Conservation (phyloP, 108 stramenopile species). For the Fragilaria radians region DNA sequence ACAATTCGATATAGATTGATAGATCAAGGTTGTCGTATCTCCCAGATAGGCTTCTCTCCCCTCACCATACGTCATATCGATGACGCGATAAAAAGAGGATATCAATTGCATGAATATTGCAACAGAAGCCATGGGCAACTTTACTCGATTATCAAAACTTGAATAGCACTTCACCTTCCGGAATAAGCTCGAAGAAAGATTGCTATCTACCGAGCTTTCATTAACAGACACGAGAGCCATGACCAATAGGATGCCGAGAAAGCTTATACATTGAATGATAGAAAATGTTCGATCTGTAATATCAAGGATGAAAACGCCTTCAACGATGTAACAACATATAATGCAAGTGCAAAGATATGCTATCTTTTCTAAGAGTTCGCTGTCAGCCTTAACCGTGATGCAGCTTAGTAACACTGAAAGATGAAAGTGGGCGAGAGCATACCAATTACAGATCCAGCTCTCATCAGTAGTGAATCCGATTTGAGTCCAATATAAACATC, state of each 20-base stretch:
- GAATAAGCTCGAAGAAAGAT: neutral
- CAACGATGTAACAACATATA: neutral
- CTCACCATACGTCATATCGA: slow-evolving; percentile 2
- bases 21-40: neutral
- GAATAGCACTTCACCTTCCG: neutral
- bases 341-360: neutral
- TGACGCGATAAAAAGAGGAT: neutral
- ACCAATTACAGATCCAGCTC: slow-evolving; percentile 2
- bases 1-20: slow-evolving; percentile 1
- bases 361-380: neutral
- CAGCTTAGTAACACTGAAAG: neutral
- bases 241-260: neutral
- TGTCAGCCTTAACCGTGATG: neutral
- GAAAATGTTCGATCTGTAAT: neutral
- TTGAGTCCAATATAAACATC: slow-evolving; percentile 1
- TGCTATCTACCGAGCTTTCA: too few species aligned
- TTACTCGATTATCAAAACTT: neutral
- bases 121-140: neutral
- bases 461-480: neutral
- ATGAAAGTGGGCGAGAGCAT: neutral
- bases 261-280: neutral
- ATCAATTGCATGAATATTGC: neutral
- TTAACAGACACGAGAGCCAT: neutral
- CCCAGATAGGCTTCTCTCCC: neutral
- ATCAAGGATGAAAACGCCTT: neutral